Evolutionary conservation across 768 basidiomycete genomes (phyloP).

Genomic region (Lentinus tigrinus): DNA sequence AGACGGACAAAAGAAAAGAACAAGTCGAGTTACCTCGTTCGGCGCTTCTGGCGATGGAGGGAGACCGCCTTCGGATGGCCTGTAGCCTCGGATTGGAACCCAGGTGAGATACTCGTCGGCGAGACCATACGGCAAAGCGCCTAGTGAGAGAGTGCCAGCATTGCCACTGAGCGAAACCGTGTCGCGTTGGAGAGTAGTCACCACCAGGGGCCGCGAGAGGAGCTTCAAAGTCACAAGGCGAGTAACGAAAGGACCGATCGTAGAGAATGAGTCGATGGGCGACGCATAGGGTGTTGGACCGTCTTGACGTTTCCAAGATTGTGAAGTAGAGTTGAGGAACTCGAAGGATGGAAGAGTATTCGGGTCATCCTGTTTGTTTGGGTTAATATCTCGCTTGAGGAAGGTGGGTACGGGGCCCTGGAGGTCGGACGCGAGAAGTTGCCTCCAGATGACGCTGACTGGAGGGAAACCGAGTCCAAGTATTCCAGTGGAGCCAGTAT

Average conservation of each 20-base stretch:
- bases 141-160: constrained; percentile 62
- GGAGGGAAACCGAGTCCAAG: constrained; percentile 75
- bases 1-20: background rate
- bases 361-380: background rate
- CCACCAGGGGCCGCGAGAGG: constrained; percentile 42
- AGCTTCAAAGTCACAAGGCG: constrained; percentile 33
- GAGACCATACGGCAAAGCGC: constrained; percentile 57
- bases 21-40: constrained; percentile 45
- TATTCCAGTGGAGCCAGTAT: constrained; percentile 61
- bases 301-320: background rate
- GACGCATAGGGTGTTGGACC: constrained; percentile 1
- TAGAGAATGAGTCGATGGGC: constrained; percentile 26
- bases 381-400: background rate
- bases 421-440: constrained; percentile 19
- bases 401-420: background rate
- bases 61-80: constrained; percentile 50
- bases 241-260: constrained; percentile 34
- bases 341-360: background rate
- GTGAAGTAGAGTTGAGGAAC: background rate
- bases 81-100: constrained; percentile 62
- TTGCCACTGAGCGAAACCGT: constrained; percentile 69
- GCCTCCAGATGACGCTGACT: constrained; percentile 37
- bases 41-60: constrained; percentile 54
- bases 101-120: constrained; percentile 54
- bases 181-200: constrained; percentile 67